Conservation (phyloP, 352 stramenopile genomes). For the Phytophthora europaea region DNA sequence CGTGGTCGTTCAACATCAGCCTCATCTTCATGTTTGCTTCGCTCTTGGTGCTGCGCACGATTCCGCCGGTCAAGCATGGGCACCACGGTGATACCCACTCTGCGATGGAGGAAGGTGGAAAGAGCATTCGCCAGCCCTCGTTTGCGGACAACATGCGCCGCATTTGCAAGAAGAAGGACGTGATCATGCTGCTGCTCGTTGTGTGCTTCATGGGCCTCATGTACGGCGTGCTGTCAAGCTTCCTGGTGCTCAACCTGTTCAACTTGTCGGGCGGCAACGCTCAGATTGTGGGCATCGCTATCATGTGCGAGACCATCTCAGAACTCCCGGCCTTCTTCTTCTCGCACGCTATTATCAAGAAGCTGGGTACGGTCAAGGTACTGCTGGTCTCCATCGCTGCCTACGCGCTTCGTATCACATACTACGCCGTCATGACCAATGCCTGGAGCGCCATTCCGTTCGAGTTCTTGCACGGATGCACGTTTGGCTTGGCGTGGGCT, state of each 20-base stretch:
- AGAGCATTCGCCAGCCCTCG: conserved; percentile 14
- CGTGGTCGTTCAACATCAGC: conserved; percentile 75
- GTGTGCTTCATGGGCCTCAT: conserved; percentile 82
- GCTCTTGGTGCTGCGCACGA: conserved; percentile 60
- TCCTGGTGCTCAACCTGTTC: conserved; percentile 79
- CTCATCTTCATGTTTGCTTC: conserved; percentile 59
- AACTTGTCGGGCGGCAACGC: conserved; percentile 72
- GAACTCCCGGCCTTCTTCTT: conserved; percentile 83
- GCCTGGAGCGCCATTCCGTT: conserved; percentile 69
- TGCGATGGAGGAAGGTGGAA: conserved; percentile 32
- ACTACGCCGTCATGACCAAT: conserved; percentile 69
- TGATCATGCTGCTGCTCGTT: conserved; percentile 70
- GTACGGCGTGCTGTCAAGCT: conserved; percentile 79
- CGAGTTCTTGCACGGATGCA: conserved; percentile 65
- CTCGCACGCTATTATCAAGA: conserved; percentile 70
- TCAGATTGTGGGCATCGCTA: conserved; percentile 76
- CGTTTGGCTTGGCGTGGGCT: conserved; percentile 65
- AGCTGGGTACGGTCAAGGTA: conserved; percentile 68
- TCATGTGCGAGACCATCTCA: conserved; percentile 48
- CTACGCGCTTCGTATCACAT: conserved; percentile 62
- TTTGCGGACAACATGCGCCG: conserved; percentile 39
- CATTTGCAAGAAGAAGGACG: conserved; percentile 49
- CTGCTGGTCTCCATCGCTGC: conserved; percentile 58
- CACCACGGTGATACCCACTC: conserved; percentile 39
- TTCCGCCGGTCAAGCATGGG: conserved; percentile 56